phyloP scores from a whole-genome alignment of 345 rosid species.

The Dipteronia sinensis region DNA sequence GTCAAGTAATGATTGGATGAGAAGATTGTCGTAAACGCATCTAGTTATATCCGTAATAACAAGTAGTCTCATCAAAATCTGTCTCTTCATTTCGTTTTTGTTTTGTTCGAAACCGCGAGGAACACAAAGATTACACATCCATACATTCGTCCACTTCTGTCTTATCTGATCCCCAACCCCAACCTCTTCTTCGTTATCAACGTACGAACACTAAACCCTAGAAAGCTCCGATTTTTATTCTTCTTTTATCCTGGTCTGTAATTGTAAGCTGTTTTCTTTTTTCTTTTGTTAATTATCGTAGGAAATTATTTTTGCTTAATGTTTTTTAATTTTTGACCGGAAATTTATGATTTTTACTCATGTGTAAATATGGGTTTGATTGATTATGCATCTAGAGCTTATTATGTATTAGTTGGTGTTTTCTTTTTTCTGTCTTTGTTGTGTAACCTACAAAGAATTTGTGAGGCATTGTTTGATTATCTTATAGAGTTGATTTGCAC shows the following conservation, averaged over 20 bases:
- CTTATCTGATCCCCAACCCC: slow-evolving; percentile 29
- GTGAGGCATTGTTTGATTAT: background rate
- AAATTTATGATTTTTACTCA: background rate
- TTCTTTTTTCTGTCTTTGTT: background rate
- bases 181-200: slow-evolving; percentile 2
- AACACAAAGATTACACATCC: background rate
- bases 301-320: background rate
- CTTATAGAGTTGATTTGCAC: background rate
- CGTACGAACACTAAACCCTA: background rate
- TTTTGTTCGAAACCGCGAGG: background rate
- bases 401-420: no score
- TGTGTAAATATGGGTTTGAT: background rate
- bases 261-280: background rate
- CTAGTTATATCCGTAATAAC: background rate
- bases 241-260: background rate
- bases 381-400: background rate
- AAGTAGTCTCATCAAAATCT: background rate
- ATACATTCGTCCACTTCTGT: slow-evolving; percentile 1
- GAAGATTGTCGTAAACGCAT: no score
- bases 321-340: background rate
- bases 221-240: background rate
- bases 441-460: no score
- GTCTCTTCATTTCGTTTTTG: background rate
- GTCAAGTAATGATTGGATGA: background rate
- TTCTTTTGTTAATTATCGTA: background rate